A percentile compares a stretch with the other conserved stretches of the same genome.
Evolutionary conservation across 148 eudicot genomes (phyloP).

Genomic region (Persicaria maculosa): DNA sequence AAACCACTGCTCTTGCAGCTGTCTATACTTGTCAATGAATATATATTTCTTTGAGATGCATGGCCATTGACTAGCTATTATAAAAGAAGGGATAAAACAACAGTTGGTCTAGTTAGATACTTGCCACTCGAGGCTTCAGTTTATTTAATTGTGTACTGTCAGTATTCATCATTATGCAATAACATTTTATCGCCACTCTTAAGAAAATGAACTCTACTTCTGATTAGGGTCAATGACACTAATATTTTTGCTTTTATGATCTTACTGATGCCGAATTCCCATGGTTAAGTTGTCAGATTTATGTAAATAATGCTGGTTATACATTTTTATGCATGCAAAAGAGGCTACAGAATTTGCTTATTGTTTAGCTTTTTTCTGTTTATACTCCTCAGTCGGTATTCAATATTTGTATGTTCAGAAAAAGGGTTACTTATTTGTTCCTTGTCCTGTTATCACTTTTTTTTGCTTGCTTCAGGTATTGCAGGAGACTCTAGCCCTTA

Average conservation of each 20-base stretch:
- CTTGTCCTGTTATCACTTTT: not conserved
- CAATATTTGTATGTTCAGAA: not conserved
- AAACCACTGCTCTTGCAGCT: not conserved
- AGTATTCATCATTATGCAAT: not conserved
- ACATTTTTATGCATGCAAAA: not conserved
- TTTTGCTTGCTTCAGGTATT: slow-evolving; percentile 1
- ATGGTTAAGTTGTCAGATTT: not conserved
- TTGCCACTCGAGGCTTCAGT: not conserved
- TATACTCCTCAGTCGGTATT: not conserved
- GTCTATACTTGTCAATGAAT: not conserved
- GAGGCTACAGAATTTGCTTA: not conserved
- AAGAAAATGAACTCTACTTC: too few species aligned
- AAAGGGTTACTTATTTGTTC: not conserved
- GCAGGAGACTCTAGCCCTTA: slow-evolving; percentile 39
- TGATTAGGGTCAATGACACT: too few species aligned
- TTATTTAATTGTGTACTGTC: not conserved
- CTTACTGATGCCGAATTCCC: not conserved
- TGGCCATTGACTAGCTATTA: not conserved
- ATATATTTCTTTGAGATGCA: not conserved
- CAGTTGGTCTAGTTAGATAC: not conserved
- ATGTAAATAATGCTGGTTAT: not conserved
- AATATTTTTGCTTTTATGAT: not conserved
- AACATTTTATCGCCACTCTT: not conserved
- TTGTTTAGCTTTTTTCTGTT: not conserved
- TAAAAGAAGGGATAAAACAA: not conserved